Percentiles rank a stretch among this genome's conserved stretches.
Conservation (phyloP, 345 rosid genomes). For the Orychophragmus violaceus region DNA sequence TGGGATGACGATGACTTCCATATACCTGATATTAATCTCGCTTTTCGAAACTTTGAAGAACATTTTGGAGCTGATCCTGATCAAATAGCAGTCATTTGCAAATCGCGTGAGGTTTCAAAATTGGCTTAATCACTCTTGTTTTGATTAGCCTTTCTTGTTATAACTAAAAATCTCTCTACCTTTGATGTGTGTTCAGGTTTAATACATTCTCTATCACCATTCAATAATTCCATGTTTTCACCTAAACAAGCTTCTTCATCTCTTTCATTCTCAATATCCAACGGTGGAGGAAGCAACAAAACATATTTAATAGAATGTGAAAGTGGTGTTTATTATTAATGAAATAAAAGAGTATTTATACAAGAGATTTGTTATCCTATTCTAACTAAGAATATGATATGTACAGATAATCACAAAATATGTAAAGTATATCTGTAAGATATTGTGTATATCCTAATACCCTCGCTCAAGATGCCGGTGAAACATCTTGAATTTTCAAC, state of each 20-base stretch:
- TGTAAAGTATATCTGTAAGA: too few species aligned
- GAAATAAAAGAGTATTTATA: too few species aligned
- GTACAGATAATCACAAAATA: too few species aligned
- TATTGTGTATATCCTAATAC: too few species aligned
- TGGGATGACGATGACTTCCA: constrained; percentile 51
- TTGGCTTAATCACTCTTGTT: too few species aligned
- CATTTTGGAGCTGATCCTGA: constrained; percentile 62
- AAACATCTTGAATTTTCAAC: too few species aligned
- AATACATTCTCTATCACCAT: constrained; percentile 26
- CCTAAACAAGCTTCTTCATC: constrained; percentile 36
- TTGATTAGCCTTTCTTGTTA: background rate
- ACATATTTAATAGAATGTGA: too few species aligned
- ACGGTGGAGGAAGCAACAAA: constrained; percentile 32
- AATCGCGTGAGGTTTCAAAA: constrained; percentile 33
- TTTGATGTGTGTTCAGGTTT: constrained; percentile 10
- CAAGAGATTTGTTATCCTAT: too few species aligned
- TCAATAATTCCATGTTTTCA: constrained; percentile 19
- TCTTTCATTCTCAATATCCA: constrained; percentile 37
- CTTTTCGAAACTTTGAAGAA: constrained; percentile 72
- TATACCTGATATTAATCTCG: constrained; percentile 75
- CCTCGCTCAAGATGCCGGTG: too few species aligned
- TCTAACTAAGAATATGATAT: too few species aligned
- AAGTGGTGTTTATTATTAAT: too few species aligned
- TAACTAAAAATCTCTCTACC: background rate
- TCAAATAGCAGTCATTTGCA: constrained; percentile 20